Percentiles rank a stretch among this genome's conserved stretches.
Evolutionary conservation across 441 rosid species (phyloP).

Genomic region (Populus hybrid): DNA sequence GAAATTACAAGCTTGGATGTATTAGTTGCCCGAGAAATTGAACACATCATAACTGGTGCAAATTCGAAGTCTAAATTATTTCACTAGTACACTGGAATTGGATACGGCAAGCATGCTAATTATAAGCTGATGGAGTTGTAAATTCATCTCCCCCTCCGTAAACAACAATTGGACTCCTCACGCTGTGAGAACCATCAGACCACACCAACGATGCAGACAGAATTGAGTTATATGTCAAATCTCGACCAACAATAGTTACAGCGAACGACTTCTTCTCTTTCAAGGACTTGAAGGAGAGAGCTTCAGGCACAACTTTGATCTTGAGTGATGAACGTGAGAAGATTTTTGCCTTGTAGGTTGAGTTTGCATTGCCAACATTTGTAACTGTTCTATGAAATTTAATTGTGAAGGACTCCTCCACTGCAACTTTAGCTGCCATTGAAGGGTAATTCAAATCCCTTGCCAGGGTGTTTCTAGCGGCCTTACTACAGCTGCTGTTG

Average conservation of each 20-base stretch:
- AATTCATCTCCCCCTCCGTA: background rate
- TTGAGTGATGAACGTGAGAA: slow-evolving; percentile 28
- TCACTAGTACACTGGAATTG: no score
- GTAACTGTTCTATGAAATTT: slow-evolving; percentile 50
- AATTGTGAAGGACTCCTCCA: slow-evolving; percentile 19
- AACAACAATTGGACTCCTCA: slow-evolving; percentile 56
- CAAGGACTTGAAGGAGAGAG: slow-evolving; percentile 39
- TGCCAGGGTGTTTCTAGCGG: slow-evolving; percentile 36
- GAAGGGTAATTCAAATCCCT: slow-evolving; percentile 64
- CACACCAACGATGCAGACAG: slow-evolving; percentile 47
- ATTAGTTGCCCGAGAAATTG: no score
- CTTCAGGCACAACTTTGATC: slow-evolving; percentile 43
- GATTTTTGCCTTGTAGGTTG: slow-evolving; percentile 33
- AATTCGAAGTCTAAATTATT: no score
- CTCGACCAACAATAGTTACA: slow-evolving; percentile 29
- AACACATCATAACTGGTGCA: no score
- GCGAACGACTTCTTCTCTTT: slow-evolving; percentile 50
- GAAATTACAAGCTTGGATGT: no score
- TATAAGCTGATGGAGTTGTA: background rate
- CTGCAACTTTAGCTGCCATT: slow-evolving; percentile 24
- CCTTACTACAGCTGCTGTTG: slow-evolving; percentile 32
- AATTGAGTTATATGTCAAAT: slow-evolving; percentile 23
- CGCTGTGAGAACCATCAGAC: slow-evolving; percentile 52
- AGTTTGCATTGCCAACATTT: slow-evolving; percentile 45
- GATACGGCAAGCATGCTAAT: background rate